Percentiles rank a stretch among this genome's conserved stretches.
Evolutionary conservation across 148 eudicot species (phyloP).

Genomic region (Chenopodium formosanum): DNA sequence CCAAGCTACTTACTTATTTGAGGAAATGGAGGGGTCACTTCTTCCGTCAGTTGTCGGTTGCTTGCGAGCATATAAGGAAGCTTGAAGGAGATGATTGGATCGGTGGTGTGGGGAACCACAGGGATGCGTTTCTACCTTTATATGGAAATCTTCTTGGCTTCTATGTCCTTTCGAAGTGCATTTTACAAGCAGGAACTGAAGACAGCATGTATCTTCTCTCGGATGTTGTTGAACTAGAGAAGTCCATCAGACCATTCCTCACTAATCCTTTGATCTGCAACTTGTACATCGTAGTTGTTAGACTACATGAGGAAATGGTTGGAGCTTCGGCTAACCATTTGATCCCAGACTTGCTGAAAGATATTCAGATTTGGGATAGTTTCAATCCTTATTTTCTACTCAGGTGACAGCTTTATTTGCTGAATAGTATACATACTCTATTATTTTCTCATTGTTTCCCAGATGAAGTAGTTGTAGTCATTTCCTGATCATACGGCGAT

Average conservation of each 20-base stretch:
- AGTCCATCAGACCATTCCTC: conserved; percentile 58
- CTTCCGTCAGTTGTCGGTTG: conserved; percentile 46
- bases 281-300: conserved; percentile 47
- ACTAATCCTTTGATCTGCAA: conserved; percentile 66
- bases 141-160: conserved; percentile 80
- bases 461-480: neutral
- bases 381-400: conserved; percentile 82
- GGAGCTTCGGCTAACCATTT: conserved; percentile 29
- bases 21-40: conserved; percentile 63
- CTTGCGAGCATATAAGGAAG: conserved; percentile 35
- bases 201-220: conserved; percentile 35
- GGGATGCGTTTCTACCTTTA: conserved; percentile 82
- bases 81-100: conserved; percentile 63
- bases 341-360: conserved; percentile 24
- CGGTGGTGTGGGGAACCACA: conserved; percentile 87
- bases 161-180: conserved; percentile 61
- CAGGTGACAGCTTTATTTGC: conserved; percentile 25
- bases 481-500: neutral
- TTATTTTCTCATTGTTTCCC: neutral
- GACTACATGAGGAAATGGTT: conserved; percentile 44
- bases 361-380: conserved; percentile 52
- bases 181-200: conserved; percentile 33
- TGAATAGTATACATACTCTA: neutral
- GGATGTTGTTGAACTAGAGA: conserved; percentile 56
- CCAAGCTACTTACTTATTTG: conserved; percentile 32